A percentile compares a stretch with the other conserved stretches of the same genome.
Conservation (phyloP, 345 rosid genomes). For the Garcia nutans region DNA sequence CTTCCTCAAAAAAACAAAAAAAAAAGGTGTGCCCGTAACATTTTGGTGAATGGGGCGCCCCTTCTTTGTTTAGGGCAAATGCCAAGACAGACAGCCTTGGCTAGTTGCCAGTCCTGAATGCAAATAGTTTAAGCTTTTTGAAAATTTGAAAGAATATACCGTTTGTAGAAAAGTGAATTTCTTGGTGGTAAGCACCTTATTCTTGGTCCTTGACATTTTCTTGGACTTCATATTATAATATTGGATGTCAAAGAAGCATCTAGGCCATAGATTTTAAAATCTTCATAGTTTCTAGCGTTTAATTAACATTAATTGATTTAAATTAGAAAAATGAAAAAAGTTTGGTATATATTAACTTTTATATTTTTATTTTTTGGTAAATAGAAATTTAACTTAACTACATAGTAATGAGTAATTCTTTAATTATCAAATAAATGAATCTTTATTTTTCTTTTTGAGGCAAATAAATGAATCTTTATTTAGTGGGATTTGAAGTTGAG, state of each 20-base stretch:
- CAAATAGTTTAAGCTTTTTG: not conserved
- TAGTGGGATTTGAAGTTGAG: no score
- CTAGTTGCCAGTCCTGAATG: not conserved
- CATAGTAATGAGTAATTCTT: no score
- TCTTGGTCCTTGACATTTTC: not conserved
- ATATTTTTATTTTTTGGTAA: no score
- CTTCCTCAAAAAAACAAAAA: no score
- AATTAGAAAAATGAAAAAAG: no score
- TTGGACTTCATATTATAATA: not conserved
- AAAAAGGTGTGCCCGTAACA: not conserved
- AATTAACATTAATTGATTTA: no score
- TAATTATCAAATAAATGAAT: no score
- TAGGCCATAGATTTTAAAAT: not conserved
- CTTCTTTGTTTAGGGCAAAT: not conserved
- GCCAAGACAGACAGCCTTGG: not conserved
- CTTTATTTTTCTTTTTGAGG: no score
- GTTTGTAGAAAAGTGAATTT: not conserved
- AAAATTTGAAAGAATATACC: constrained; percentile 5
- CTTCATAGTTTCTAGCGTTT: not conserved
- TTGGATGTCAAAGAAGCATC: not conserved
- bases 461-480: no score
- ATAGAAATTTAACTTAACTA: no score
- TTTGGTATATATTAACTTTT: no score
- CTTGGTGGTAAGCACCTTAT: not conserved
- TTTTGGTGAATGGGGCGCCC: not conserved